A percentile compares a stretch with the other conserved stretches of the same genome.
Evolutionary conservation across 345 rosid species (phyloP).

Genomic region (Carallia brachiata): DNA sequence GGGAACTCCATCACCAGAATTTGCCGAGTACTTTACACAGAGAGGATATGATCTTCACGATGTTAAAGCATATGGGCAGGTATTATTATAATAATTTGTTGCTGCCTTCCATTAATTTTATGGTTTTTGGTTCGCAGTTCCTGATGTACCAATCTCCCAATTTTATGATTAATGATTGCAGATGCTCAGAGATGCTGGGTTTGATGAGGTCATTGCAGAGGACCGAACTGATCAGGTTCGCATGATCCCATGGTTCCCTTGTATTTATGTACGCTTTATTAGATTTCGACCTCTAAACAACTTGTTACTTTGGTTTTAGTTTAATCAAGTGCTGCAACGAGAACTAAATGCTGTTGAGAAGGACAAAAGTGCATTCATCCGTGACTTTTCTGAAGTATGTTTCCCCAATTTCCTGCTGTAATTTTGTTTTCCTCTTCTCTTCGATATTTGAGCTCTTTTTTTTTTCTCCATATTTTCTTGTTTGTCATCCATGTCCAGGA

Average conservation of each 20-base stretch:
- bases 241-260: not conserved
- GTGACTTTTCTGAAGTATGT: constrained; percentile 74
- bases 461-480: not conserved
- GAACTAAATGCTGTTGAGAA: constrained; percentile 67
- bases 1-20: constrained; percentile 67
- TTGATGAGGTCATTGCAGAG: constrained; percentile 65
- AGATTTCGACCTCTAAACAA: not conserved
- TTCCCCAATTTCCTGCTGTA: not conserved
- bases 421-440: not conserved
- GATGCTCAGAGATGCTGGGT: constrained; percentile 93
- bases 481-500: constrained; percentile 39
- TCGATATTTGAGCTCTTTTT: not conserved
- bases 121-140: not conserved
- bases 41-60: constrained; percentile 96
- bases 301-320: constrained; percentile 45
- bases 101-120: not conserved
- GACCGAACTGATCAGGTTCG: constrained; percentile 82
- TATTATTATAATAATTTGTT: constrained; percentile 26
- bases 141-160: constrained; percentile 6
- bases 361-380: constrained; percentile 66
- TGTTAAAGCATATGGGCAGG: constrained; percentile 80
- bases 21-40: constrained; percentile 66
- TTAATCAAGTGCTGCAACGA: constrained; percentile 59
- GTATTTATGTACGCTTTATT: not conserved
- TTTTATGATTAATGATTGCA: constrained; percentile 17